phyloP scores from a whole-genome alignment of 306 rosid genomes.

The Sesbania bispinosa region DNA sequence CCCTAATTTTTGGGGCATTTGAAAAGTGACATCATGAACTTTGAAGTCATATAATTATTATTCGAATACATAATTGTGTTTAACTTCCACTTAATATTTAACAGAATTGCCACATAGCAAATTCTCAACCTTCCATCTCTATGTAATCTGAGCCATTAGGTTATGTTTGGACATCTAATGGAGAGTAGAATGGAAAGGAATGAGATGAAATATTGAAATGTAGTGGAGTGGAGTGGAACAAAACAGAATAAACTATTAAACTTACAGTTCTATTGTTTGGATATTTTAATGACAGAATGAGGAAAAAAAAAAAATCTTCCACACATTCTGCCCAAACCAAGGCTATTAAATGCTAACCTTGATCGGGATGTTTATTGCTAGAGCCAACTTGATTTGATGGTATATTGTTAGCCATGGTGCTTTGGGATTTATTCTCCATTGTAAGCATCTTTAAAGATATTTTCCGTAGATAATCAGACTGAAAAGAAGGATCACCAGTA shows the following conservation, averaged over 20 bases:
- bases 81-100: no score
- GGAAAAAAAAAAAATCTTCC: no score
- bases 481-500: slow-evolving; percentile 9
- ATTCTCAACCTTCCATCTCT: not conserved
- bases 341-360: slow-evolving; percentile 43
- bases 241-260: no score
- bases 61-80: not conserved
- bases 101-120: not conserved
- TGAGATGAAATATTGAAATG: no score
- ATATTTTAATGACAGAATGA: no score
- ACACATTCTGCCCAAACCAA: not conserved
- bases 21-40: not conserved
- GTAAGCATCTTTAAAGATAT: slow-evolving; percentile 41
- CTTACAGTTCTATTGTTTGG: no score
- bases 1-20: not conserved
- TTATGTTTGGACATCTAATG: no score
- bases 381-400: slow-evolving; percentile 44
- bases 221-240: no score
- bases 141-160: no score
- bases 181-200: no score
- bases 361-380: slow-evolving; percentile 52
- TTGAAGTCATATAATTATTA: not conserved
- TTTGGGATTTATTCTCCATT: slow-evolving; percentile 61
- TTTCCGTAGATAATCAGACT: slow-evolving; percentile 42
- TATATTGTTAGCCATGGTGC: slow-evolving; percentile 29